phyloP scores from a whole-genome alignment of 371 early-diverging fungal species.

The Choanephora cucurbitarum region DNA sequence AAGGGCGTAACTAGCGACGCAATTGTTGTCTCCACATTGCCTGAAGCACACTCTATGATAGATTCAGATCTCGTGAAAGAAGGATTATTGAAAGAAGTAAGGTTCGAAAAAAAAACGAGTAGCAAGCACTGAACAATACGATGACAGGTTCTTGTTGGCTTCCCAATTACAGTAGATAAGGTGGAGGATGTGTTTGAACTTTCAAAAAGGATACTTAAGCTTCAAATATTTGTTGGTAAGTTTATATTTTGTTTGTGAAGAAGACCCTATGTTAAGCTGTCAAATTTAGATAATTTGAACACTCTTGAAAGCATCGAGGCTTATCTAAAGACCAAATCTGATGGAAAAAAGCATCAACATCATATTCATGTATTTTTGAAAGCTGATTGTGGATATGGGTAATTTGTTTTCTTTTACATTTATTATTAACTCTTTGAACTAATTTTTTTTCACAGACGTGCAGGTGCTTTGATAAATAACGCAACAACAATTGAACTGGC shows the following conservation, averaged over 20 bases:
- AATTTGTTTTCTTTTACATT: constrained; percentile 4
- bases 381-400: constrained; percentile 48
- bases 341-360: background rate
- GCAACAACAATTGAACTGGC: constrained; percentile 31
- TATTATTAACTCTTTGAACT: background rate
- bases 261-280: background rate
- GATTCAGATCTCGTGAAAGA: constrained; percentile 26
- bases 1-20: constrained; percentile 33
- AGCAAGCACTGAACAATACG: background rate
- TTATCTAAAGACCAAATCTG: constrained; percentile 13
- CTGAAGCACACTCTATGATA: constrained; percentile 43
- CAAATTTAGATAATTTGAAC: constrained; percentile 27
- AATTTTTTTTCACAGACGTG: constrained; percentile 30
- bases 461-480: constrained; percentile 38
- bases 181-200: constrained; percentile 32
- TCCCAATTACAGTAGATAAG: constrained; percentile 46
- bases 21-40: constrained; percentile 49
- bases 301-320: constrained; percentile 43
- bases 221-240: constrained; percentile 45
- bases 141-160: constrained; percentile 33
- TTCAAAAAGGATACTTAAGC: constrained; percentile 23
- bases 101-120: background rate
- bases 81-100: constrained; percentile 36
- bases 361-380: constrained; percentile 39
- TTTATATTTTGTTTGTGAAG: too few relatives aligned